Conservation (phyloP, 2,329 filamentous ascomycete species). For the Fusarium multiceps region DNA sequence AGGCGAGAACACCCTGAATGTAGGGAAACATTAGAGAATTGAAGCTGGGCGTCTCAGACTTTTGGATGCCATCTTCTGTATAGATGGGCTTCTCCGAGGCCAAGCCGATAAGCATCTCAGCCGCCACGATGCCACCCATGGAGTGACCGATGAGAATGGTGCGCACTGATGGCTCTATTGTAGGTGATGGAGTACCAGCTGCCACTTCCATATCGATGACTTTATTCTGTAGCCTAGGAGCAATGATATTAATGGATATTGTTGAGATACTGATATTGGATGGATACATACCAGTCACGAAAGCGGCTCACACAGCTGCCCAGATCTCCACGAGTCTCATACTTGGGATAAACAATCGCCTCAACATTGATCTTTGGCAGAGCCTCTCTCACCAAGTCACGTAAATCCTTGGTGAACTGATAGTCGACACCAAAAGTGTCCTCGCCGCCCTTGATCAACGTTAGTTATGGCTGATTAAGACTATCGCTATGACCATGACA, state of each 20-base stretch:
- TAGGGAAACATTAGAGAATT: constrained; percentile 90
- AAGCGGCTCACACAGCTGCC: constrained; percentile 77
- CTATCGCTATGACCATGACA: not conserved
- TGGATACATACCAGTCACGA: constrained; percentile 73
- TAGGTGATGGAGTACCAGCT: constrained; percentile 82
- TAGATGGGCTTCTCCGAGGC: constrained; percentile 66
- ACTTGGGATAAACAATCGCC: constrained; percentile 80
- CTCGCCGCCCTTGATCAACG: constrained; percentile 72
- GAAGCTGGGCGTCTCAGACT: constrained; percentile 52
- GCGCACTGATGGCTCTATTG: constrained; percentile 85
- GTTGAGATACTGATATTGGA: not conserved
- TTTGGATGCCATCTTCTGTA: constrained; percentile 56
- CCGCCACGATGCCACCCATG: constrained; percentile 94
- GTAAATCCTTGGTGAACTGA: constrained; percentile 78
- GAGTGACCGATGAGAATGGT: constrained; percentile 87
- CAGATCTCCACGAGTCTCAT: constrained; percentile 84
- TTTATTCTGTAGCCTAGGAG: constrained; percentile 80
- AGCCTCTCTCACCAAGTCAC: constrained; percentile 69
- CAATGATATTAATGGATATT: not conserved
- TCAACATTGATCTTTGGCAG: constrained; percentile 77
- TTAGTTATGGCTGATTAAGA: constrained; percentile 12
- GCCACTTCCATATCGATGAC: constrained; percentile 95
- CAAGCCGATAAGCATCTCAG: constrained; percentile 84
- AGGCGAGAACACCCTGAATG: constrained; percentile 88
- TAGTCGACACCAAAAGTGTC: constrained; percentile 76